Evolutionary conservation across 2,329 filamentous ascomycete species (phyloP).

Genomic region (Neopestalotiopsis sp.): DNA sequence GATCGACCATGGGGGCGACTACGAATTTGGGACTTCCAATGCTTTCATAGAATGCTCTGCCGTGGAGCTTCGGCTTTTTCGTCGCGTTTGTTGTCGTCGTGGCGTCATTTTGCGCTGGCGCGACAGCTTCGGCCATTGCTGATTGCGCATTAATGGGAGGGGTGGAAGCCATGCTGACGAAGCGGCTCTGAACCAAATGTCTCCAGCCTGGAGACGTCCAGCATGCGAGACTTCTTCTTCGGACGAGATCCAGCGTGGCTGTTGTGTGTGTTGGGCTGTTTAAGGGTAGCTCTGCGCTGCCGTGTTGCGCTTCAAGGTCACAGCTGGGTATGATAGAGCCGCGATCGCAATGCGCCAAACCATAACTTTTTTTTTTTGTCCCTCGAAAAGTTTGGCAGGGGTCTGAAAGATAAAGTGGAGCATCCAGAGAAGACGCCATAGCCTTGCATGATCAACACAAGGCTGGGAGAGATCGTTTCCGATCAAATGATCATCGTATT

Average conservation of each 20-base stretch:
- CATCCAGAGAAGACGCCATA: neutral
- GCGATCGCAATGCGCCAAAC: neutral
- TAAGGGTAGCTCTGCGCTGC: neutral
- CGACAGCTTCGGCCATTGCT: neutral
- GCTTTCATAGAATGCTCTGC: slow-evolving; percentile 91
- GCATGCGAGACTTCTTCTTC: slow-evolving; percentile 4
- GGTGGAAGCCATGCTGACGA: slow-evolving; percentile 17
- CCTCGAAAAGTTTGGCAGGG: neutral
- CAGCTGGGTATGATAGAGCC: neutral
- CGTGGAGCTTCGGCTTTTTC: slow-evolving; percentile 68
- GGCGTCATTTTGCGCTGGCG: slow-evolving; percentile 19
- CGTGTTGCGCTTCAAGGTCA: neutral
- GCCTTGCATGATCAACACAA: slow-evolving; percentile 15
- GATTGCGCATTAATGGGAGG: neutral
- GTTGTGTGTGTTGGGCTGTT: neutral
- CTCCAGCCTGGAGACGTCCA: slow-evolving; percentile 18
- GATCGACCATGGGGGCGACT: slow-evolving; percentile 96
- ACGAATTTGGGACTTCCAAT: slow-evolving; percentile 91
- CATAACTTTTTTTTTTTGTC: neutral
- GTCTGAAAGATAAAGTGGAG: neutral
- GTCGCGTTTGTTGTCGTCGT: slow-evolving; percentile 28
- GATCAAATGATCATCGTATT: neutral
- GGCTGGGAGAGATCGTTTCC: slow-evolving; percentile 5
- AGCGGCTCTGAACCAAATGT: slow-evolving; percentile 18
- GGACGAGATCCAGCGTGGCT: slow-evolving; percentile 14